phyloP scores from a whole-genome alignment of 345 rosid genomes.

The Eucalyptus urophylla region DNA sequence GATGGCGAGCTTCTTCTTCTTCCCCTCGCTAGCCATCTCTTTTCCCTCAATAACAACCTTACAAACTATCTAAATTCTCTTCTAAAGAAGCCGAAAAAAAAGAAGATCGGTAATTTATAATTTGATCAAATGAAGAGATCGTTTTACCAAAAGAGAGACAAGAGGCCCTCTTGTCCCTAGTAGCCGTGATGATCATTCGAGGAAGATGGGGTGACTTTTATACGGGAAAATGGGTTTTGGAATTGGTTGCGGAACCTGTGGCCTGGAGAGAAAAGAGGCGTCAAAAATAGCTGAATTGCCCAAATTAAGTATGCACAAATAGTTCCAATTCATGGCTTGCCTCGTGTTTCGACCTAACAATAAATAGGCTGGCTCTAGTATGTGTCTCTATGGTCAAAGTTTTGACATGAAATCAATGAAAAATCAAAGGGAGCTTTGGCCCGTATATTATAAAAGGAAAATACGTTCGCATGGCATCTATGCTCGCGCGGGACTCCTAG shows the following conservation, averaged over 20 bases:
- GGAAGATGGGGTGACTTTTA: background rate
- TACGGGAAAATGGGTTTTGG: background rate
- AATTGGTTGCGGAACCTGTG: background rate
- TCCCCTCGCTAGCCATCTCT: background rate
- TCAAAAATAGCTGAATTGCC: background rate
- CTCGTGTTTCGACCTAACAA: background rate
- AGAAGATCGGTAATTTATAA: background rate
- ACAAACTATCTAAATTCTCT: background rate
- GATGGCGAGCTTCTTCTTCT: slow-evolving; percentile 24
- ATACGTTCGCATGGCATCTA: background rate
- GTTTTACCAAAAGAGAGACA: background rate
- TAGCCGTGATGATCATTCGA: background rate
- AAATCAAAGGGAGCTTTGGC: background rate
- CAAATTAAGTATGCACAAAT: background rate
- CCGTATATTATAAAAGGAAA: background rate
- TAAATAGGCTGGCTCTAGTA: background rate
- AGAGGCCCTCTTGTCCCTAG: background rate
- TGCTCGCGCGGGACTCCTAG: background rate
- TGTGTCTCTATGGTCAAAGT: background rate
- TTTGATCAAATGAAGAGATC: background rate
- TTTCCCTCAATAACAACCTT: background rate
- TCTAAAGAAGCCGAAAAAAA: background rate
- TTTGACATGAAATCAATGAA: background rate
- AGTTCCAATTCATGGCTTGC: background rate
- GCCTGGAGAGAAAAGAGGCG: background rate